Percentiles rank a stretch among this genome's conserved stretches.
Conservation (phyloP, 2,329 filamentous ascomycete genomes). For the Fusarium chuoi region DNA sequence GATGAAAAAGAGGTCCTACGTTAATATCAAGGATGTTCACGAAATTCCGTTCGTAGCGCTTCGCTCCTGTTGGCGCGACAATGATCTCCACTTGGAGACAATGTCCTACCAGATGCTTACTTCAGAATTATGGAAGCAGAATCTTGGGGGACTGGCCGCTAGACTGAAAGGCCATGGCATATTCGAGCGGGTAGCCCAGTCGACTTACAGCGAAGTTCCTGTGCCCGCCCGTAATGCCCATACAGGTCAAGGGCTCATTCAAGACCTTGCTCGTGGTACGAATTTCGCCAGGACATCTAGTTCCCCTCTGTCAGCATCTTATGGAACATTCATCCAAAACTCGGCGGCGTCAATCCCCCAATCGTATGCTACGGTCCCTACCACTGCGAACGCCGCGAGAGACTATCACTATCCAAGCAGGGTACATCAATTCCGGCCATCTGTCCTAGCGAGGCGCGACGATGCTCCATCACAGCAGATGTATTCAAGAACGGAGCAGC, state of each 20-base stretch:
- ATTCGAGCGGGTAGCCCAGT: background rate
- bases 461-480: background rate
- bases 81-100: background rate
- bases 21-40: background rate
- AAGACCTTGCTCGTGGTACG: background rate
- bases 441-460: background rate
- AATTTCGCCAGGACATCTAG: background rate
- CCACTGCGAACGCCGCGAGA: background rate
- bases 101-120: background rate
- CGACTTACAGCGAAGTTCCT: background rate
- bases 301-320: background rate
- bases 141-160: background rate
- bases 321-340: background rate
- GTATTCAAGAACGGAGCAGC: background rate
- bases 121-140: background rate
- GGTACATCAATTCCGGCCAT: background rate
- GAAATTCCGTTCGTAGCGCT: background rate
- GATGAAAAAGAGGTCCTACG: background rate
- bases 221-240: background rate
- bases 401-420: background rate
- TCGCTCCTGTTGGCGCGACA: background rate
- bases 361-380: background rate
- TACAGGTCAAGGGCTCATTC: background rate
- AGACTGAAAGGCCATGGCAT: background rate
- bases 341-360: background rate